phyloP scores from a whole-genome alignment of 495 filamentous ascomycete species.

The Podospora anserina region DNA sequence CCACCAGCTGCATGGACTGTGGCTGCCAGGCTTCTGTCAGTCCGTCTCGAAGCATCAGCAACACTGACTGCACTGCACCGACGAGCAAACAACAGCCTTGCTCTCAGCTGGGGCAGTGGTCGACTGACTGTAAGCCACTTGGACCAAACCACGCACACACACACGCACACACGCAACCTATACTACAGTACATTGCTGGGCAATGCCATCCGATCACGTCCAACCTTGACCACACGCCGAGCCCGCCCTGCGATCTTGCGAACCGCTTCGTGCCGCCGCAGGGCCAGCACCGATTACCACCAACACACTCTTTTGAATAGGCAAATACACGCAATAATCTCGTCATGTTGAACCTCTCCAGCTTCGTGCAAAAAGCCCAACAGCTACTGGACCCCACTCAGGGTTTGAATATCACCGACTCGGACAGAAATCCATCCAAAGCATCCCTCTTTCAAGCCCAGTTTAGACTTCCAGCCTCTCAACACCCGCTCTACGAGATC shows the following conservation, averaged over 20 bases:
- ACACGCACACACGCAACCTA: too few relatives aligned
- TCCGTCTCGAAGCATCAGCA: neutral
- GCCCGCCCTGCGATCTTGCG: constrained; percentile 3
- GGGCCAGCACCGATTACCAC: constrained; percentile 13
- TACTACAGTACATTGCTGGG: neutral
- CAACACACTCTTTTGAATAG: constrained; percentile 5
- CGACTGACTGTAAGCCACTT: neutral
- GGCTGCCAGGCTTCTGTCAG: neutral
- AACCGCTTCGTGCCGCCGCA: constrained; percentile 7
- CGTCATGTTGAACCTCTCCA: constrained; percentile 64
- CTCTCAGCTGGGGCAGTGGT: neutral
- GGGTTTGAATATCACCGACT: constrained; percentile 61
- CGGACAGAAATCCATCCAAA: constrained; percentile 81
- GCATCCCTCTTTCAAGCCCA: constrained; percentile 90
- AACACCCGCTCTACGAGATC: constrained; percentile 91
- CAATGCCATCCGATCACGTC: neutral
- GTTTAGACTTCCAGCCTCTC: constrained; percentile 88
- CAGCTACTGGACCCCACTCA: constrained; percentile 85
- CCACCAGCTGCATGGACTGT: neutral
- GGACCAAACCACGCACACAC: too few relatives aligned
- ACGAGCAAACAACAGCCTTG: neutral
- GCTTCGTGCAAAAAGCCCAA: constrained; percentile 86
- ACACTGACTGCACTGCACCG: neutral
- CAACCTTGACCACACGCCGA: neutral
- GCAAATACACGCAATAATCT: neutral